Percentiles rank a stretch among this genome's conserved stretches.
Evolutionary conservation across 192 early-diverging fungal genomes (phyloP).

Genomic region (Coemansia sp.): DNA sequence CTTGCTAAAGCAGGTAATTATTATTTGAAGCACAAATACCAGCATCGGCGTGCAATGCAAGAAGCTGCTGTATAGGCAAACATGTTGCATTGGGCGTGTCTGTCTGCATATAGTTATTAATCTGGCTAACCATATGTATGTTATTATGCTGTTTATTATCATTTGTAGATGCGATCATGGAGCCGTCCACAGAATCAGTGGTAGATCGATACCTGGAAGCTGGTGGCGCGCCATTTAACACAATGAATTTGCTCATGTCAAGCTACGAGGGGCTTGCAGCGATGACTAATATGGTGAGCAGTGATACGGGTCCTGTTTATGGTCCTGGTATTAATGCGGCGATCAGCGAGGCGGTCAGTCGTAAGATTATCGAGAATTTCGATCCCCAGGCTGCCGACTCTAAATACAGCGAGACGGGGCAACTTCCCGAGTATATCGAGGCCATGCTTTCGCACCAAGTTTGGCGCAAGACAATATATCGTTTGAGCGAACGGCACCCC

Average conservation of each 20-base stretch:
- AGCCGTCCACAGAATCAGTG: constrained; percentile 34
- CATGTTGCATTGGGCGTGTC: background rate
- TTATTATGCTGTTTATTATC: constrained; percentile 1
- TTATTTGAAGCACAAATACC: constrained; percentile 5
- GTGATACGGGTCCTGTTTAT: constrained; percentile 18
- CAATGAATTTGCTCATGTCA: constrained; percentile 36
- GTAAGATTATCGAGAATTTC: constrained; percentile 62
- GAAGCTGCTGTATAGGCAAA: background rate
- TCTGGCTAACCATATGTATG: background rate
- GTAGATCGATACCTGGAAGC: constrained; percentile 43
- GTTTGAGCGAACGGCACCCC: constrained; percentile 63
- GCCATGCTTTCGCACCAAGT: constrained; percentile 60
- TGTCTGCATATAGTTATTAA: background rate
- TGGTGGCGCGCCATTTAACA: constrained; percentile 50
- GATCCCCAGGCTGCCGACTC: constrained; percentile 59
- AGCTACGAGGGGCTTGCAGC: constrained; percentile 51
- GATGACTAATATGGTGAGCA: constrained; percentile 38
- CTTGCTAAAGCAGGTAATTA: constrained; percentile 45
- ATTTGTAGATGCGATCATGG: constrained; percentile 54
- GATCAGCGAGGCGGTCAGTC: constrained; percentile 52
- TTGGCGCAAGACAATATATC: constrained; percentile 70
- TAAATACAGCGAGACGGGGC: constrained; percentile 52
- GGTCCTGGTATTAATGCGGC: constrained; percentile 10
- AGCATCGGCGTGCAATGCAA: background rate
- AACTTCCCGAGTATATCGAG: constrained; percentile 58